Evolutionary conservation across 2,329 filamentous ascomycete species (phyloP).

Genomic region (Colletotrichum camelliae): DNA sequence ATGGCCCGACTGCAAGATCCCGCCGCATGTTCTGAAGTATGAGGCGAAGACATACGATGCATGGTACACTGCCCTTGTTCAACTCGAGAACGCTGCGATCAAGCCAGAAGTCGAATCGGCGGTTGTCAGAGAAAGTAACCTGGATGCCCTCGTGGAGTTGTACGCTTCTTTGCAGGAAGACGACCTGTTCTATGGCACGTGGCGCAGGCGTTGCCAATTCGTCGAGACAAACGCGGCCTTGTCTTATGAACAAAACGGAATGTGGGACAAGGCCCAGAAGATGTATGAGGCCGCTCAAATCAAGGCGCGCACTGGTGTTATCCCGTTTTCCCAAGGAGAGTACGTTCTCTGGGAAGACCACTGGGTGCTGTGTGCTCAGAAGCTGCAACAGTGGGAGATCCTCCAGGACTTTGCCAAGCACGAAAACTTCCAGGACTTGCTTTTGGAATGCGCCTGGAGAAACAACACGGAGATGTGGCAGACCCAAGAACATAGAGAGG

Average conservation of each 20-base stretch:
- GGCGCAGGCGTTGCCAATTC: slow-evolving; percentile 93
- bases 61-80: slow-evolving; percentile 94
- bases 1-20: slow-evolving; percentile 87
- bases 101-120: slow-evolving; percentile 84
- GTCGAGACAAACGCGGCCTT: slow-evolving; percentile 97
- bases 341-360: slow-evolving; percentile 99
- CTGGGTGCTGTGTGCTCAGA: slow-evolving; percentile 97
- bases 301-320: slow-evolving; percentile 93
- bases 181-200: slow-evolving; percentile 96
- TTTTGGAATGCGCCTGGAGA: slow-evolving; percentile 94
- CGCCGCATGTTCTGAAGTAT: slow-evolving; percentile 95
- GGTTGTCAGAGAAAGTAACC: slow-evolving; percentile 87
- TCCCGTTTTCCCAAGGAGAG: slow-evolving; percentile 94
- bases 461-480: slow-evolving; percentile 96
- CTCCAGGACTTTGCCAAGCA: slow-evolving; percentile 97
- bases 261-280: slow-evolving; percentile 99
- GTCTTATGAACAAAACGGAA: slow-evolving; percentile 97
- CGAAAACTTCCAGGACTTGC: slow-evolving; percentile 96
- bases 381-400: slow-evolving; percentile 99
- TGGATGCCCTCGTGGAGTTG: slow-evolving; percentile 93
- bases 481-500: slow-evolving; percentile 82
- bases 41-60: slow-evolving; percentile 92
- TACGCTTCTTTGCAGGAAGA: slow-evolving; percentile 93
- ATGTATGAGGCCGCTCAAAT: slow-evolving; percentile 97
- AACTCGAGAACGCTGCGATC: slow-evolving; percentile 88